These are phyloP conservation scores for Macroventuria anomochaeta DNA, from an alignment of 2,329 filamentous ascomycete species.

Conservation along the genomic window DNA sequence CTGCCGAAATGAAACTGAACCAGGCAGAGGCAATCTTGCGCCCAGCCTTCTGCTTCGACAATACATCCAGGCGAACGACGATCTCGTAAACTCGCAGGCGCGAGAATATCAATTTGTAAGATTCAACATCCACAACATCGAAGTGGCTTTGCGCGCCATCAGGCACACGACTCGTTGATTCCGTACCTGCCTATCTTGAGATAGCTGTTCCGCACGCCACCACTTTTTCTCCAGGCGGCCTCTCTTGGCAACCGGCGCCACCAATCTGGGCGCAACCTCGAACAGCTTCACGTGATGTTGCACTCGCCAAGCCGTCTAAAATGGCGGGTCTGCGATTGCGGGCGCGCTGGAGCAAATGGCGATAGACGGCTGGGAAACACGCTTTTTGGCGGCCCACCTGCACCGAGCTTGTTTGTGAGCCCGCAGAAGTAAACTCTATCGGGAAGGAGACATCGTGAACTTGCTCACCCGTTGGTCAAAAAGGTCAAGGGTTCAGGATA, in stretches of 20 bases:
- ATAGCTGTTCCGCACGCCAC: slow-evolving; percentile 11
- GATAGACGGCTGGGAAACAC: slow-evolving; percentile 29
- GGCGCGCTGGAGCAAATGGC: slow-evolving; percentile 23
- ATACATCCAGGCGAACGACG: neutral
- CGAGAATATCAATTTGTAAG: slow-evolving; percentile 18
- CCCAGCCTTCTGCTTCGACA: neutral
- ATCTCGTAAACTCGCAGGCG: slow-evolving; percentile 8
- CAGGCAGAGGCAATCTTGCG: slow-evolving; percentile 1
- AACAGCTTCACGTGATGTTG: slow-evolving; percentile 12
- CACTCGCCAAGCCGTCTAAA: slow-evolving; percentile 27
- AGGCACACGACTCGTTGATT: slow-evolving; percentile 4
- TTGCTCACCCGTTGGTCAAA: slow-evolving; percentile 10
- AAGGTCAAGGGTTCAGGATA: neutral
- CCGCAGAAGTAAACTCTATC: slow-evolving; percentile 22
- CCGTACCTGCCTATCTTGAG: slow-evolving; percentile 15
- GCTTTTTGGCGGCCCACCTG: slow-evolving; percentile 32
- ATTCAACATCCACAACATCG: slow-evolving; percentile 4
- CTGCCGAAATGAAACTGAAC: neutral
- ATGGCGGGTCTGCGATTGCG: slow-evolving; percentile 18
- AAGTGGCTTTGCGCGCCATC: slow-evolving; percentile 10
- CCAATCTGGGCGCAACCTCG: slow-evolving; percentile 20
- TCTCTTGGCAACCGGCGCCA: slow-evolving; percentile 16
- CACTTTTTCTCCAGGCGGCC: slow-evolving; percentile 8
- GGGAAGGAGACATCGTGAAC: slow-evolving; percentile 31
- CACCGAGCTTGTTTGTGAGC: slow-evolving; percentile 33